Conservation (phyloP, 208 protist species). For the Trypanosoma cruzi region DNA sequence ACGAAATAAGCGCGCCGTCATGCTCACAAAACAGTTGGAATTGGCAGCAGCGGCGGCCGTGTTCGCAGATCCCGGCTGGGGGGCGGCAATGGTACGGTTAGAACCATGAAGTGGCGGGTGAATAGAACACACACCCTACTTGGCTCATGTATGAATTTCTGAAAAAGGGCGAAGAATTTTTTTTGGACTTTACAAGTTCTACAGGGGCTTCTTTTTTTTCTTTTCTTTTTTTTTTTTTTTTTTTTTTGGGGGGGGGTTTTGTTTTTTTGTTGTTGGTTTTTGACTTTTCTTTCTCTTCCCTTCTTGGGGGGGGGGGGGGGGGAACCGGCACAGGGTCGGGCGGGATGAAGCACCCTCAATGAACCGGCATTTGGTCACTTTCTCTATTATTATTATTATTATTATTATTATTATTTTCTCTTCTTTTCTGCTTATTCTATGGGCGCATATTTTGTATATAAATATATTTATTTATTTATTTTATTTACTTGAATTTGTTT, state of each 20-base stretch:
- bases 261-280: not conserved
- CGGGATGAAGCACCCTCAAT: not conserved
- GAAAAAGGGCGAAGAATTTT: not conserved
- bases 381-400: slow-evolving; percentile 15
- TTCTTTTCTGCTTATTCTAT: slow-evolving; percentile 7
- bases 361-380: not conserved
- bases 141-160: not conserved
- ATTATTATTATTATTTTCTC: too few species aligned
- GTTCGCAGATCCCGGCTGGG: slow-evolving; percentile 18
- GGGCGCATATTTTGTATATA: slow-evolving; percentile 2
- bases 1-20: not conserved
- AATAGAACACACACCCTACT: not conserved
- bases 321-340: too few species aligned
- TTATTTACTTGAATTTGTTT: slow-evolving; percentile 1
- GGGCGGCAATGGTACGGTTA: not conserved
- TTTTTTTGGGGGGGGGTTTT: not conserved
- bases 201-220: not conserved
- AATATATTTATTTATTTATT: slow-evolving; percentile 7
- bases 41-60: not conserved
- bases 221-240: not conserved
- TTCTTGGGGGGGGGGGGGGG: too few species aligned
- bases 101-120: not conserved
- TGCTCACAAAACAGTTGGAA: not conserved
- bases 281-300: not conserved
- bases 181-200: not conserved